Evolutionary conservation across 2,329 filamentous ascomycete species (phyloP), one percentile per base, ranked within the genome.

Genomic region (Colletotrichum sp.): DNA sequence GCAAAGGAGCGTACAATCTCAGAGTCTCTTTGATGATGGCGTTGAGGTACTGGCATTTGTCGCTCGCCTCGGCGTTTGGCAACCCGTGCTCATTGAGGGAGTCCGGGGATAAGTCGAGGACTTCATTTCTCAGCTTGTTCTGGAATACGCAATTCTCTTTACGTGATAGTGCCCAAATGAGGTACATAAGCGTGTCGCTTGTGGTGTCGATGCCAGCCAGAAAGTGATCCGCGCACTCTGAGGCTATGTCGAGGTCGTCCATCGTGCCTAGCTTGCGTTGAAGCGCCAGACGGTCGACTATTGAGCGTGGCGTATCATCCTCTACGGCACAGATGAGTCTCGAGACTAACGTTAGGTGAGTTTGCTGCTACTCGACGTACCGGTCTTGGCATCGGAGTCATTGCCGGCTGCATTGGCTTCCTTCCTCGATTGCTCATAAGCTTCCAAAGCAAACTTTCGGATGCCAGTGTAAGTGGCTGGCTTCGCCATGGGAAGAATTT

Each of bases 331-430:
- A 36, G 0, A 36, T 36, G 34, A 36, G 34, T 36, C 14, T 36
- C 7, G 7, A 36, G 14, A 36, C 34, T 36, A 16, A 36, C 7
- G 7, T 16, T 36, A 36, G 34, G 34, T 36, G 34, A 3, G 2
- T 8, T 36, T 36, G 0, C 34, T 36, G 34, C 3, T 8, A 16
- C 34, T 36, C 14, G 34, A 36, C 43, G 0, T 21, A 52, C 43
- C 43, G 0, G 13, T 21, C 0, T 52, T 1, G n/a, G 6, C n/a
- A 7, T 7, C n/a, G 12, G 10, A 4, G 0, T 43, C 1, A 0
- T 24, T 1, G 43, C 4, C 43, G 4, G 3, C 43, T 21, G 0
- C n/a, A 12, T 7, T 13, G 43, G n/a, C 12, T 24, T 10, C 43
- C 3, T 52, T 21, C 43, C 0, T 10, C 2, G n/a, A 52, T 4